These are phyloP conservation scores for Saturnispora kantuleensis DNA, from an alignment of 805 yeast genomes.

Conservation along the genomic window DNA sequence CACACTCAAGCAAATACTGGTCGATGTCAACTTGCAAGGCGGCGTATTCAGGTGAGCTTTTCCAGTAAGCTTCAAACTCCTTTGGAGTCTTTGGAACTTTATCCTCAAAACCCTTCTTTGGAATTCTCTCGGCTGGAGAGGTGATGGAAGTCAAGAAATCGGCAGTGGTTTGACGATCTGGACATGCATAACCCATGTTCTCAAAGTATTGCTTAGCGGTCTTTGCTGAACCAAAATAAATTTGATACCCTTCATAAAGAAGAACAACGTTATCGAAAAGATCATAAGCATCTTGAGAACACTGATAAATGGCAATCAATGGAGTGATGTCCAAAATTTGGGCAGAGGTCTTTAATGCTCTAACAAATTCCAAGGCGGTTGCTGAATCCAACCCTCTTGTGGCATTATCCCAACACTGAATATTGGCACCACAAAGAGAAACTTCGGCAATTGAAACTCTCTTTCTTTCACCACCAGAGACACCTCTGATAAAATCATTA, in stretches of 20 bases:
- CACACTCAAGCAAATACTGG: constrained; percentile 13
- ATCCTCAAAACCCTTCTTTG: constrained; percentile 27
- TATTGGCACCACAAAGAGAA: constrained; percentile 26
- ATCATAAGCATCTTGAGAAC: constrained; percentile 37
- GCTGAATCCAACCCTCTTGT: constrained; percentile 68
- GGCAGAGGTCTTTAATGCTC: constrained; percentile 50
- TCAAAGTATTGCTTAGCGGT: constrained; percentile 32
- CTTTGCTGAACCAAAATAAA: constrained; percentile 30
- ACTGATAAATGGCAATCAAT: constrained; percentile 40
- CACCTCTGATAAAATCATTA: constrained; percentile 53
- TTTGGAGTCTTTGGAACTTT: constrained; percentile 31
- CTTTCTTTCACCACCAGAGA: constrained; percentile 60
- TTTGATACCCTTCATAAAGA: constrained; percentile 36
- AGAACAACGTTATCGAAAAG: constrained; percentile 33
- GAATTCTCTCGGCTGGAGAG: constrained; percentile 25
- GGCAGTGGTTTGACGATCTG: constrained; percentile 38
- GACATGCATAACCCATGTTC: constrained; percentile 37
- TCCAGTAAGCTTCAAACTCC: constrained; percentile 35
- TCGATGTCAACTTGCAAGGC: constrained; percentile 30
- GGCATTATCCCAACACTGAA: constrained; percentile 59
- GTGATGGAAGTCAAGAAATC: constrained; percentile 34
- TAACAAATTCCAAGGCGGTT: constrained; percentile 54
- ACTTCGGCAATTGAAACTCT: constrained; percentile 57
- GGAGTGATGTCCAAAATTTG: constrained; percentile 38
- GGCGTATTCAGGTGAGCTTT: constrained; percentile 25